A percentile compares a stretch with the other conserved stretches of the same genome.
Evolutionary conservation across 148 eudicot genomes (phyloP).

Genomic region (Polygonum aviculare): DNA sequence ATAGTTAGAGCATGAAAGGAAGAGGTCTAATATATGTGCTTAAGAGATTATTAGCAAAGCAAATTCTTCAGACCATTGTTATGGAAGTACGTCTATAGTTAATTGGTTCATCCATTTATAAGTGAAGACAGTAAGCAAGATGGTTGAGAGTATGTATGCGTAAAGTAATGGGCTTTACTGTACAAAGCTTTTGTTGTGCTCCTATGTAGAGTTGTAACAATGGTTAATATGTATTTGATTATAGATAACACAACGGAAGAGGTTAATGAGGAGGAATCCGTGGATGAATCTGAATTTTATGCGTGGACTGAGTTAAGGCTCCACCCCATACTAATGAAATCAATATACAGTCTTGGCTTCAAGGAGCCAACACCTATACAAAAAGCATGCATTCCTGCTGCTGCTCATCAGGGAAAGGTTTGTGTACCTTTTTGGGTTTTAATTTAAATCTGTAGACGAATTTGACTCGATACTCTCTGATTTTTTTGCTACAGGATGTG

Average conservation of each 20-base stretch:
- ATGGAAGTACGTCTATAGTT: background rate
- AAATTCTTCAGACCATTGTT: background rate
- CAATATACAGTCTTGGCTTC: slow-evolving; percentile 69
- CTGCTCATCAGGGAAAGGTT: slow-evolving; percentile 98
- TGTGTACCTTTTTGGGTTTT: slow-evolving; percentile 8
- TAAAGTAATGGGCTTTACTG: background rate
- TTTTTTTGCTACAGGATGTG: slow-evolving; percentile 47
- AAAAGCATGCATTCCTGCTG: slow-evolving; percentile 90
- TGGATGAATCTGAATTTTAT: slow-evolving; percentile 62
- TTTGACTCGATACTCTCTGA: background rate
- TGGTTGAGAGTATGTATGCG: background rate
- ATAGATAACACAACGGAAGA: slow-evolving; percentile 24
- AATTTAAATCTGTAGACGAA: background rate
- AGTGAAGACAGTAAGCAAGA: background rate
- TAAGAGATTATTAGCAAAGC: background rate
- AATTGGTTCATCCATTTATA: background rate
- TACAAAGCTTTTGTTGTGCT: background rate
- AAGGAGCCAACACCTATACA: slow-evolving; percentile 96
- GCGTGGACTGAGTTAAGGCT: slow-evolving; percentile 92
- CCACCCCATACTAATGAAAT: slow-evolving; percentile 72
- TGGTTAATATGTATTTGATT: slow-evolving; percentile 12
- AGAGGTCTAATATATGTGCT: background rate
- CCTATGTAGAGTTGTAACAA: background rate
- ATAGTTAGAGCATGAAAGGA: background rate
- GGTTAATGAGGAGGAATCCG: slow-evolving; percentile 31